phyloP scores from a whole-genome alignment of 805 yeast species.

The Candida montana region DNA sequence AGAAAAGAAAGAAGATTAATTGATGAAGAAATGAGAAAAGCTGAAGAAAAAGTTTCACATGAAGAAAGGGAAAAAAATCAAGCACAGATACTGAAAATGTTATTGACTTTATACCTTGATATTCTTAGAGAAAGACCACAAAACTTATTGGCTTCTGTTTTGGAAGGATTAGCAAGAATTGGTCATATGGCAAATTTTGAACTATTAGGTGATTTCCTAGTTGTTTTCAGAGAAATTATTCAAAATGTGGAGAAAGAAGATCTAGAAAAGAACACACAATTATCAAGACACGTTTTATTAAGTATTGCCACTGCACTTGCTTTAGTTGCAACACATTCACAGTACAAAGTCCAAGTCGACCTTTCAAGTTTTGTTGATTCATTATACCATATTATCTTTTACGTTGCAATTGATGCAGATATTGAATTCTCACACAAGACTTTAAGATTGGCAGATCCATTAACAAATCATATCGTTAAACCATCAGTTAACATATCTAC shows the following conservation, averaged over 20 bases:
- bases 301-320: slow-evolving; percentile 91
- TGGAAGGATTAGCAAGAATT: slow-evolving; percentile 86
- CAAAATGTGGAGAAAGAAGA: slow-evolving; percentile 42
- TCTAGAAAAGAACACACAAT: slow-evolving; percentile 32
- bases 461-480: slow-evolving; percentile 40
- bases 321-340: slow-evolving; percentile 67
- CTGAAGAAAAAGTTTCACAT: slow-evolving; percentile 81
- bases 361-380: slow-evolving; percentile 74
- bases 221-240: slow-evolving; percentile 80
- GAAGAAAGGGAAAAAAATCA: slow-evolving; percentile 85
- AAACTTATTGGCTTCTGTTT: slow-evolving; percentile 73
- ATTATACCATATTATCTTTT: slow-evolving; percentile 63
- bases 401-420: slow-evolving; percentile 71
- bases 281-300: slow-evolving; percentile 65
- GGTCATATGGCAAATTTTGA: slow-evolving; percentile 94
- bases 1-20: slow-evolving; percentile 82
- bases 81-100: slow-evolving; percentile 70
- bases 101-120: slow-evolving; percentile 71
- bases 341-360: slow-evolving; percentile 72
- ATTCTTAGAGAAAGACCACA: slow-evolving; percentile 60
- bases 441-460: slow-evolving; percentile 75
- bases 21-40: slow-evolving; percentile 82
- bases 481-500: slow-evolving; percentile 85
- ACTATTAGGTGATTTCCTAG: slow-evolving; percentile 85
- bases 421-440: slow-evolving; percentile 82